phyloP scores from a whole-genome alignment of 192 early-diverging fungal species.

The Cetraspora pellucida region DNA sequence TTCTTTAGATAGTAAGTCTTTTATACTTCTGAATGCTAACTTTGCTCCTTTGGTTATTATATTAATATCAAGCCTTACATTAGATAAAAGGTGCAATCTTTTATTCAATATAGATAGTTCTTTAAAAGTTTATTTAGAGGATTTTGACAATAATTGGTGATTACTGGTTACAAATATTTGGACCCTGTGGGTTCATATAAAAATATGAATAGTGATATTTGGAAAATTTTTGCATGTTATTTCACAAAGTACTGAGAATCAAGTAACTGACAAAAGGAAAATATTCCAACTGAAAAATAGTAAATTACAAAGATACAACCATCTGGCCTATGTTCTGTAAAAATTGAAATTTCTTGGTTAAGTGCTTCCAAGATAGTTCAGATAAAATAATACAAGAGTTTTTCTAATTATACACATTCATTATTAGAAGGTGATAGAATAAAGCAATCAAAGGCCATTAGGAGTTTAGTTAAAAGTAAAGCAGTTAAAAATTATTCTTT shows the following conservation, averaged over 20 bases:
- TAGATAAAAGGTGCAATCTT: background rate
- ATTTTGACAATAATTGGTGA: slow-evolving; percentile 21
- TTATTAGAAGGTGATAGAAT: slow-evolving; percentile 3
- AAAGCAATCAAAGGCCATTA: background rate
- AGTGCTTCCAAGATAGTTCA: background rate
- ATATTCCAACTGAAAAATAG: background rate
- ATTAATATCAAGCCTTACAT: background rate
- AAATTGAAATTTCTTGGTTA: slow-evolving; percentile 18
- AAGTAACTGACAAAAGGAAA: slow-evolving; percentile 1
- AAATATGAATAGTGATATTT: slow-evolving; percentile 3
- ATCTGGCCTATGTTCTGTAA: background rate
- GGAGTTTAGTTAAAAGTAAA: slow-evolving; percentile 16
- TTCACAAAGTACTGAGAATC: slow-evolving; percentile 15
- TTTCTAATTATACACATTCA: background rate
- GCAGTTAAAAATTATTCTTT: slow-evolving; percentile 20
- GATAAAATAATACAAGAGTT: slow-evolving; percentile 10
- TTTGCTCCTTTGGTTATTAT: background rate
- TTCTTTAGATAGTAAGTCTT: no score
- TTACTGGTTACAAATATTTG: slow-evolving; percentile 10
- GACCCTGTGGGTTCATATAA: slow-evolving; percentile 12
- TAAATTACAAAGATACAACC: background rate
- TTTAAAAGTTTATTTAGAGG: slow-evolving; percentile 1
- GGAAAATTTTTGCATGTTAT: background rate
- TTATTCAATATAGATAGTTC: slow-evolving; percentile 1
- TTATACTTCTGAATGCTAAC: no score